Percentiles rank a stretch among this genome's conserved stretches.
These are phyloP conservation scores for Calonectria ilicicola DNA, from an alignment of 2,329 filamentous ascomycete species.

Conservation along the genomic window DNA sequence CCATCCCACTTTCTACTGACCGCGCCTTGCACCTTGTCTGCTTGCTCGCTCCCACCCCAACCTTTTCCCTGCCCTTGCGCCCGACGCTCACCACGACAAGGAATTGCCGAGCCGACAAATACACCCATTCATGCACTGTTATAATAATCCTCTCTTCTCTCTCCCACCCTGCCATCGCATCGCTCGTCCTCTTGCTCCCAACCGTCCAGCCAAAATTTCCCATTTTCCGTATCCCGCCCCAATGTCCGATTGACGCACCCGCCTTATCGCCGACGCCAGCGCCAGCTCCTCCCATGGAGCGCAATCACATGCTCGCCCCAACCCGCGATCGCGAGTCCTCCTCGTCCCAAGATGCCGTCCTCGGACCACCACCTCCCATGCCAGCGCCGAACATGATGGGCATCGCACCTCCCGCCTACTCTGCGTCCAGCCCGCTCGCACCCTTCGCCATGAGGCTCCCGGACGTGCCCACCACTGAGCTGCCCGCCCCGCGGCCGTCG, in stretches of 20 bases:
- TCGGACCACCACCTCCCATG: constrained; percentile 44
- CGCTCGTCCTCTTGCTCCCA: constrained; percentile 7
- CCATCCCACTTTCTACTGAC: constrained; percentile 12
- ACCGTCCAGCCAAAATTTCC: not conserved
- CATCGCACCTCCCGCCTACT: constrained; percentile 41
- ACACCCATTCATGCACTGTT: not conserved
- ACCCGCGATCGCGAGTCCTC: constrained; percentile 38
- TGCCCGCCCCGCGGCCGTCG: constrained; percentile 37
- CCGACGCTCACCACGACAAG: constrained; percentile 16
- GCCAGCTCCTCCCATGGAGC: constrained; percentile 50
- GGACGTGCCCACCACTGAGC: constrained; percentile 43
- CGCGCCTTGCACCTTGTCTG: no score
- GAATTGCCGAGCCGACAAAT: constrained; percentile 12
- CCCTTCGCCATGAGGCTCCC: constrained; percentile 44
- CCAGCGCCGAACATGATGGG: constrained; percentile 38
- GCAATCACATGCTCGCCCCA: constrained; percentile 59
- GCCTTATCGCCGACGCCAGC: constrained; percentile 42
- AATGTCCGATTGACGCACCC: constrained; percentile 44
- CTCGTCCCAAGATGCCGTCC: constrained; percentile 38
- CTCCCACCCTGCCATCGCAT: not conserved
- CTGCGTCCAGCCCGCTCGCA: constrained; percentile 26
- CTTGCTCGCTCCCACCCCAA: constrained; percentile 28
- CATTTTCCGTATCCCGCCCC: constrained; percentile 26
- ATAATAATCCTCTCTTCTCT: not conserved
- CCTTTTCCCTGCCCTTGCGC: not conserved